Evolutionary conservation across 768 basidiomycete species (phyloP).

Genomic region (Naganishia vishniacii): DNA sequence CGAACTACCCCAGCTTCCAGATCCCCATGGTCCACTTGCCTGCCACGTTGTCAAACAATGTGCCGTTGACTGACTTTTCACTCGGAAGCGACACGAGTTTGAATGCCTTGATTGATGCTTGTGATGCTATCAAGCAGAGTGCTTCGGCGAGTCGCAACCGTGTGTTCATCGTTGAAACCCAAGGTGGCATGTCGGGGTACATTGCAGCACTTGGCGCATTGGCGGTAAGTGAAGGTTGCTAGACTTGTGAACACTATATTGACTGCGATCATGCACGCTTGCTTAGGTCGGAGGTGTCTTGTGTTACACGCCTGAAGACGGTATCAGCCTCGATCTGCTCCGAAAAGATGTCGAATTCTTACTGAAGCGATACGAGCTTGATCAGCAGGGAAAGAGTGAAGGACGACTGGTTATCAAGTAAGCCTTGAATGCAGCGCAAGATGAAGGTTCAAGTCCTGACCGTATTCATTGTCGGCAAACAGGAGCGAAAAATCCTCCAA

Average conservation of each 20-base stretch:
- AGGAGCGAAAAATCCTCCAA: slow-evolving; percentile 81
- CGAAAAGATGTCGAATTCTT: slow-evolving; percentile 81
- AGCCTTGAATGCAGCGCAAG: slow-evolving; percentile 37
- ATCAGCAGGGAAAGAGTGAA: slow-evolving; percentile 81
- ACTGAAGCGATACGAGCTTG: slow-evolving; percentile 74
- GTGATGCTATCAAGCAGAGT: slow-evolving; percentile 97
- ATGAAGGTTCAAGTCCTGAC: too few species aligned
- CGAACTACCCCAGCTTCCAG: slow-evolving; percentile 81
- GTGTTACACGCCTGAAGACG: slow-evolving; percentile 88
- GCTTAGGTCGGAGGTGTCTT: slow-evolving; percentile 78
- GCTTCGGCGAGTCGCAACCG: slow-evolving; percentile 91
- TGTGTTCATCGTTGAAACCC: slow-evolving; percentile 96
- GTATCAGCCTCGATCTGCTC: slow-evolving; percentile 75
- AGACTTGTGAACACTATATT: not conserved
- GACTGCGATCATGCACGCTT: not conserved
- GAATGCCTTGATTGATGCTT: slow-evolving; percentile 94
- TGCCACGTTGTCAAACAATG: slow-evolving; percentile 96
- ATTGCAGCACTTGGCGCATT: slow-evolving; percentile 91
- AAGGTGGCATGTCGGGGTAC: slow-evolving; percentile 94
- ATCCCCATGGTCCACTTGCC: slow-evolving; percentile 95
- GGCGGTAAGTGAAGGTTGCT: slow-evolving; percentile 59
- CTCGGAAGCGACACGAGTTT: slow-evolving; percentile 94
- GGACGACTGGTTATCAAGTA: slow-evolving; percentile 89
- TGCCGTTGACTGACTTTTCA: slow-evolving; percentile 92
- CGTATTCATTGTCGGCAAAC: too few species aligned